A percentile compares a stretch with the other conserved stretches of the same genome.
Evolutionary conservation across 495 filamentous ascomycete genomes (phyloP).

Genomic region (Tuber magnatum): DNA sequence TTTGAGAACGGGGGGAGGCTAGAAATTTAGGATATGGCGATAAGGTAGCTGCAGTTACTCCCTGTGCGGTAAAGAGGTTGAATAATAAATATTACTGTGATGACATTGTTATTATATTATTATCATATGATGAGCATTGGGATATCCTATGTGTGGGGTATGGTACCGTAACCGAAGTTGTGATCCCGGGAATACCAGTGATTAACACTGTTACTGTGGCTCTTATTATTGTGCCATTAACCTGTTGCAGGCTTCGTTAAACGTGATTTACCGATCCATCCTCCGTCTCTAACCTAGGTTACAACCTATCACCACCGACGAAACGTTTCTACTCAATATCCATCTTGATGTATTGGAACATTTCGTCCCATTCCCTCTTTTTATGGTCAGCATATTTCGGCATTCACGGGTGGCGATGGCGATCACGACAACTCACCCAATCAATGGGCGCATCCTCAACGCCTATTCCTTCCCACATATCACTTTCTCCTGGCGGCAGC

Average conservation of each 20-base stretch:
- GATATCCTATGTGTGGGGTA: not conserved
- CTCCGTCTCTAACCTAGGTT: not conserved
- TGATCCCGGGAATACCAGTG: not conserved
- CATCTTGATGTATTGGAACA: conserved; percentile 28
- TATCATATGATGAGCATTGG: not conserved
- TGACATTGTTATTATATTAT: too few species aligned
- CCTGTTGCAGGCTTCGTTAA: not conserved
- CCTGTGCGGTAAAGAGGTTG: not conserved
- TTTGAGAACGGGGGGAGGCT: not conserved
- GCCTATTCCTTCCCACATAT: not conserved
- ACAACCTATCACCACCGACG: not conserved
- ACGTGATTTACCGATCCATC: not conserved
- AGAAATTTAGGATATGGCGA: not conserved
- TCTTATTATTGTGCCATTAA: too few species aligned
- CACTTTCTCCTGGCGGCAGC: not conserved
- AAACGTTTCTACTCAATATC: conserved; percentile 20
- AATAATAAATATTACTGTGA: not conserved
- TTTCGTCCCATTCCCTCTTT: conserved; percentile 30
- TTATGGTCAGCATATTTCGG: conserved; percentile 5
- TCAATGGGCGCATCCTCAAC: conserved; percentile 29
- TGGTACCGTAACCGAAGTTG: not conserved
- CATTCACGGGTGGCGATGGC: not conserved
- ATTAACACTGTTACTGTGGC: not conserved
- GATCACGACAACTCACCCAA: conserved; percentile 23
- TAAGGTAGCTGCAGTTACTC: not conserved